Evolutionary conservation across 768 basidiomycete species (phyloP).

Genomic region (Boletus sp.): DNA sequence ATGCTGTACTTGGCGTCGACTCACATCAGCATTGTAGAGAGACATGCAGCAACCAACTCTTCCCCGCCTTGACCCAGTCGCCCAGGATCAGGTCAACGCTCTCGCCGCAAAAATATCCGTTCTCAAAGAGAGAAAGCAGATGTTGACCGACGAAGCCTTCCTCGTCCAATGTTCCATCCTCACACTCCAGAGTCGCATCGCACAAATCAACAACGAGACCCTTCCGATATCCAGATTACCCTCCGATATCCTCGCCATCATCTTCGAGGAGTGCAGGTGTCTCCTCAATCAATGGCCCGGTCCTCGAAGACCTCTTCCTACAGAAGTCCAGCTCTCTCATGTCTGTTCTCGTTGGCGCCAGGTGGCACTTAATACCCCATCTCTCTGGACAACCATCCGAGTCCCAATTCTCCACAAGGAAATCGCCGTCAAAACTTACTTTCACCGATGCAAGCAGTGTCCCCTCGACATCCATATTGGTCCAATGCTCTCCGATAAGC

Average conservation of each 20-base stretch:
- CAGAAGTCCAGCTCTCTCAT: constrained; percentile 35
- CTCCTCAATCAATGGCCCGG: constrained; percentile 27
- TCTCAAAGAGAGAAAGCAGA: constrained; percentile 23
- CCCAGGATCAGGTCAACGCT: constrained; percentile 25
- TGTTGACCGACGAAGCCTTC: constrained; percentile 22
- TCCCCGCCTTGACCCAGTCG: constrained; percentile 16
- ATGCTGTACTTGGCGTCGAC: constrained; percentile 11
- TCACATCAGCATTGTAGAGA: constrained; percentile 20
- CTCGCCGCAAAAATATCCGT: constrained; percentile 20
- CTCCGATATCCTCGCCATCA: constrained; percentile 33
- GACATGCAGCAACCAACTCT: constrained; percentile 21
- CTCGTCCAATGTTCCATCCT: constrained; percentile 27
- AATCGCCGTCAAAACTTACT: constrained; percentile 26
- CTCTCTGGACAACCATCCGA: constrained; percentile 36
- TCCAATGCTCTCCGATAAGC: constrained; percentile 25
- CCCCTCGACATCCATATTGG: constrained; percentile 32
- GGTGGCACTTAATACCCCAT: constrained; percentile 33
- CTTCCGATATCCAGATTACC: constrained; percentile 30
- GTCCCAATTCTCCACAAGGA: constrained; percentile 31
- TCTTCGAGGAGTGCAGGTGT: constrained; percentile 31
- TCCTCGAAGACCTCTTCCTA: constrained; percentile 28
- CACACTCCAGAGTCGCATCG: constrained; percentile 30
- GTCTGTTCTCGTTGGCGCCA: constrained; percentile 36
- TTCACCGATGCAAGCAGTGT: constrained; percentile 31
- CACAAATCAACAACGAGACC: constrained; percentile 30